Evolutionary conservation across 2,329 filamentous ascomycete species (phyloP), one percentile per base, ranked within the genome.

Genomic region (Pestalotiopsis sp.): DNA sequence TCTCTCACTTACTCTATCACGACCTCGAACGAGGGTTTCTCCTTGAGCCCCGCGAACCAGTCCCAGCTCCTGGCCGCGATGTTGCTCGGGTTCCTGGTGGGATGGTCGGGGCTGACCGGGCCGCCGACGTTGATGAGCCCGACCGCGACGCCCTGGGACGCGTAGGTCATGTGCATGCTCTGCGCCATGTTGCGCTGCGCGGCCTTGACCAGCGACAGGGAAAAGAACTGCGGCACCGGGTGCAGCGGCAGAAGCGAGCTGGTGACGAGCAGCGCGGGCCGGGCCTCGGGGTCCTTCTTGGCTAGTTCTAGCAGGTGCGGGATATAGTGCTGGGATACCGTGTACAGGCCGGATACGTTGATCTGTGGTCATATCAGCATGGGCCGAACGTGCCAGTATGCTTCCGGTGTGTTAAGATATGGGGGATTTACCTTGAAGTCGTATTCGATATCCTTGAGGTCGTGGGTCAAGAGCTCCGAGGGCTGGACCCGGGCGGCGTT

Each of bases 401-500:
- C n/a, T n/a, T n/a, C n/a, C n/a, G n/a, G n/a, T n/a, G n/a, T n/a
- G n/a, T n/a, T n/a, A n/a, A n/a, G n/a, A n/a, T n/a, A n/a, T 11
- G 39, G 3, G 10, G 39, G 39, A 1, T 40, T 26, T 22, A 86
- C 84, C 73, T 81, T 82, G 65, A 87, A 82, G 67, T 87, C 85
- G 64, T 81, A 77, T 35, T 85, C 76, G 10, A 88, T 81, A 17
- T 84, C 81, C 57, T 81, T 76, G 1, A 83, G 77, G 2, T 71
- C 73, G 62, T 81, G 81, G 40, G 80, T 76, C 6, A 87, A 73
- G 0, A 84, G 76, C 3, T 78, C 75, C 26, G 79, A 81, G 0
- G 80, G 78, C 6, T 78, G 78, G 1, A 87, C 82, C 0, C 82
- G 75, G 3, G 85, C 85, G 0, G 85, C 84, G 70, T 88, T 88